These are phyloP conservation scores for Coprinopsis sp. DNA, from an alignment of 768 basidiomycete species.

Conservation along the genomic window DNA sequence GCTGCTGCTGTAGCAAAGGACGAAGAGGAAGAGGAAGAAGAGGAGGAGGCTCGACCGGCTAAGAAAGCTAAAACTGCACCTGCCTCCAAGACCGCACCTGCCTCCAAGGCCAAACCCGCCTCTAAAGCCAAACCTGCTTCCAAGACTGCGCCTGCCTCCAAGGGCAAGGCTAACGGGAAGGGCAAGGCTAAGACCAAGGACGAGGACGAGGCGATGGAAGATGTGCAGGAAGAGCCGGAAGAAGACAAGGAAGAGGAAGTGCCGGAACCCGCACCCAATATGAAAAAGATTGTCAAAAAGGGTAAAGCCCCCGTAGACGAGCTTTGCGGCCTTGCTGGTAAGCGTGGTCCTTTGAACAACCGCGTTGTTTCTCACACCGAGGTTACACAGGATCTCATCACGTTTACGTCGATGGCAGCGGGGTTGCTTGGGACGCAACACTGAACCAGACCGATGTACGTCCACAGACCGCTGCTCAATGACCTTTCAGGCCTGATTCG, in stretches of 20 bases:
- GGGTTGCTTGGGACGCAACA: conserved; percentile 2
- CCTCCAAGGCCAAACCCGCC: not conserved
- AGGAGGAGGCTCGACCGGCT: not conserved
- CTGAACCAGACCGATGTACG: conserved; percentile 3
- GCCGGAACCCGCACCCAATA: not conserved
- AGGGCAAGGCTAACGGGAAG: conserved; percentile 1
- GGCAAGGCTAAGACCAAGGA: not conserved
- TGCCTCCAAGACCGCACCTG: not conserved
- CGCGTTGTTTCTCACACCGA: not conserved
- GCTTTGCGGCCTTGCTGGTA: not conserved
- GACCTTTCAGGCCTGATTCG: not conserved
- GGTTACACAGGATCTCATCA: not conserved
- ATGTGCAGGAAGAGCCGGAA: not conserved
- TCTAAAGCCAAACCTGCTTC: not conserved
- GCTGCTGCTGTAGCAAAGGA: not conserved
- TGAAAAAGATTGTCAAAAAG: conserved; percentile 1
- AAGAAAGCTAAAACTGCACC: conserved; percentile 1
- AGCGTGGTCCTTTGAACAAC: not conserved
- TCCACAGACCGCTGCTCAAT: not conserved
- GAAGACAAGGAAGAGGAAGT: not conserved
- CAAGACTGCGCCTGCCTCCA: not conserved
- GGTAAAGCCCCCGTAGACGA: conserved; percentile 4
- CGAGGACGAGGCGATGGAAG: conserved; percentile 3
- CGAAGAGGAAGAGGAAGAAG: not conserved
- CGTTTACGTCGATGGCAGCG: conserved; percentile 1